Evolutionary conservation across 768 basidiomycete species (phyloP), one percentile per base, ranked within the genome.

Genomic region (Galerina marginata): DNA sequence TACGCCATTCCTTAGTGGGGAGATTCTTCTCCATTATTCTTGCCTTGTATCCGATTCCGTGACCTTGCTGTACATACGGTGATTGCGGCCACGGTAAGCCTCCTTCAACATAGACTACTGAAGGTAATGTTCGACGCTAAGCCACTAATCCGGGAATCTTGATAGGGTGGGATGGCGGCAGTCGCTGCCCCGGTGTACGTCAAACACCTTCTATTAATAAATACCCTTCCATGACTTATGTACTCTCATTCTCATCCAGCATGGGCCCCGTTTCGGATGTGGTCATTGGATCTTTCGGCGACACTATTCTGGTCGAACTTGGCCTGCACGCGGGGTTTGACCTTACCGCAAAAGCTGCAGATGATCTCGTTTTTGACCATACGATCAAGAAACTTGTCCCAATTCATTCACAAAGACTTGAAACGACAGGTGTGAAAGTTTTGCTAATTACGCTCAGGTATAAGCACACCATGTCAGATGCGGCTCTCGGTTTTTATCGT

Each of bases 21-120:
- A 0, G 86, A 88, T 65, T 87, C 85, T 3, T 86, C 83, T 11
- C 86, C 87, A 14, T 70, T 88, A 4, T 75, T 86, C 20, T 78
- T 89, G 20, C 86, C 87, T 12, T 87, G 86, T 70, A 83, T 89
- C 45, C 79, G 87, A 3, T 86, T 89, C 69, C 74, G 86, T 38
- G 86, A 87, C 70, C 74, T 89, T 16, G 85, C 79, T 26, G 81
- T 88, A 23, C 86, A 88, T 67, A 83, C 82, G 4, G 81, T 87
- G 46, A 79, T 88, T 33, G 83, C 77, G 51, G 86, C 83, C 29
- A 89, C 88, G 42, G 86, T 87, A 67, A 72, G 80, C 45, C 61
- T 54, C 9, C 23, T 37, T 55, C 51, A 38, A 50, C 62, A 38
- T 58, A 57, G 42, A 38, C 43, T 55, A 50, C 15, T 20, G 15